A percentile compares a stretch with the other conserved stretches of the same genome.
Conservation (phyloP, 257 asterid species). For the Datura wrightii region DNA sequence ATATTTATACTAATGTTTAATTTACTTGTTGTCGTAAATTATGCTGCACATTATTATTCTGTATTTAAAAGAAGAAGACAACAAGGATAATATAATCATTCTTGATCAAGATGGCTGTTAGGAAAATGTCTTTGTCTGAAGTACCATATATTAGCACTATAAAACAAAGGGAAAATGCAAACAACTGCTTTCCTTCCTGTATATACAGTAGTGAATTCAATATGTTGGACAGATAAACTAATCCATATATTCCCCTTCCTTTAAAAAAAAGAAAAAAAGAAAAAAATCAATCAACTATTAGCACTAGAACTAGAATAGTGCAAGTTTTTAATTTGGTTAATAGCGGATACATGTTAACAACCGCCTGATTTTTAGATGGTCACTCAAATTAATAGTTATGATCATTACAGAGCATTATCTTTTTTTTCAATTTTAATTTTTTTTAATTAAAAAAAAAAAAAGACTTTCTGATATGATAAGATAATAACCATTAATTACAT, state of each 20-base stretch:
- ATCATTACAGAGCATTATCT: too few species aligned
- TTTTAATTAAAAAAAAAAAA: too few species aligned
- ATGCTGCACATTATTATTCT: neutral
- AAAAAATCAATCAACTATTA: too few species aligned
- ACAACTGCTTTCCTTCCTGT: neutral
- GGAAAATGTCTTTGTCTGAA: neutral
- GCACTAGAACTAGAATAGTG: too few species aligned
- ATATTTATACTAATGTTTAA: neutral
- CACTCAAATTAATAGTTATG: too few species aligned
- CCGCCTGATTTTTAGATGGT: too few species aligned
- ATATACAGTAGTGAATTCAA: neutral
- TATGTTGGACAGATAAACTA: neutral
- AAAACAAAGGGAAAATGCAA: conserved; percentile 27
- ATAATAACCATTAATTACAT: too few species aligned
- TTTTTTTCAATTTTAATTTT: too few species aligned
- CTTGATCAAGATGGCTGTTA: conserved; percentile 8
- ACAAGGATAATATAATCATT: neutral
- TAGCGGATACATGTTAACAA: too few species aligned
- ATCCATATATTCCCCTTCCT: neutral
- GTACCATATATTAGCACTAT: neutral
- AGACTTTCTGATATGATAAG: too few species aligned
- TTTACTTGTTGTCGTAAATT: neutral
- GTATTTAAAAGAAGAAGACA: neutral
- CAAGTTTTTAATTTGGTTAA: too few species aligned
- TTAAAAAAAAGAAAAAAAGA: neutral